Percentiles rank a stretch among this genome's conserved stretches.
phyloP scores from a whole-genome alignment of 257 asterid species.

The Nicotiana attenuata region DNA sequence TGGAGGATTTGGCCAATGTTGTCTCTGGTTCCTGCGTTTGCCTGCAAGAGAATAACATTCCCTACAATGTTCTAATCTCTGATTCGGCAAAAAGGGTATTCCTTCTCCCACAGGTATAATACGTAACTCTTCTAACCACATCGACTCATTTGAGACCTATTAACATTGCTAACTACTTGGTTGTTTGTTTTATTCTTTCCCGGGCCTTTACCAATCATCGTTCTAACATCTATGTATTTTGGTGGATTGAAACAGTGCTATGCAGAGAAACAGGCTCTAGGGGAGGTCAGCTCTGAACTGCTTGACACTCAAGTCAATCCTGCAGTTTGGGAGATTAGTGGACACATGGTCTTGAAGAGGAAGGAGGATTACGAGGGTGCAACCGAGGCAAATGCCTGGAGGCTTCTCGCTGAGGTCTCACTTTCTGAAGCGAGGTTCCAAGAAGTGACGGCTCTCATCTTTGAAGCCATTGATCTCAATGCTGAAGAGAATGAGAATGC shows the following conservation, averaged over 20 bases:
- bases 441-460: slow-evolving; percentile 82
- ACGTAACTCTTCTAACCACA: neutral
- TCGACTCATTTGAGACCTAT: too few relatives aligned
- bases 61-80: slow-evolving; percentile 74
- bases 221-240: neutral
- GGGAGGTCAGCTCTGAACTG: slow-evolving; percentile 85
- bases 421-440: slow-evolving; percentile 79
- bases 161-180: too few relatives aligned
- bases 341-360: slow-evolving; percentile 94
- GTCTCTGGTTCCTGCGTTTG: slow-evolving; percentile 77
- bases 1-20: slow-evolving; percentile 60
- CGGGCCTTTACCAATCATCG: neutral
- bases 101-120: slow-evolving; percentile 84
- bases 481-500: slow-evolving; percentile 22
- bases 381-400: slow-evolving; percentile 81
- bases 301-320: slow-evolving; percentile 97
- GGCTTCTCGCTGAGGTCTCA: slow-evolving; percentile 93
- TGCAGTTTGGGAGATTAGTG: slow-evolving; percentile 98
- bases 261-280: slow-evolving; percentile 96
- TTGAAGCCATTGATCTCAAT: slow-evolving; percentile 53
- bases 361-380: slow-evolving; percentile 86
- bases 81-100: slow-evolving; percentile 78
- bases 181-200: too few relatives aligned
- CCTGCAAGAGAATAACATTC: slow-evolving; percentile 82
- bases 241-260: slow-evolving; percentile 61